phyloP scores from a whole-genome alignment of 1,284 basidiomycete species.

The Lentinula novae-zelandiae region DNA sequence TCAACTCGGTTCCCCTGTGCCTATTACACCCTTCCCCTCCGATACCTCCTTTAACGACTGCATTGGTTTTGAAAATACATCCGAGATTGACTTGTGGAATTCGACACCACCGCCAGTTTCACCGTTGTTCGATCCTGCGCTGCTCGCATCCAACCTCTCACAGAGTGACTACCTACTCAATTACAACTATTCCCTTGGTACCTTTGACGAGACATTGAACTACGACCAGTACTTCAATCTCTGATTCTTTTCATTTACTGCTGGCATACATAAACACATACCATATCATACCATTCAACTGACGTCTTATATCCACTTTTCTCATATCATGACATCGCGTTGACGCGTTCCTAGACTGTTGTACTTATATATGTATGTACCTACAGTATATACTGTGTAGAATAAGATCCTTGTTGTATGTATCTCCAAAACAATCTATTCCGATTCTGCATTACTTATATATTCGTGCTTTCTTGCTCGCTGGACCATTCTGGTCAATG shows the following conservation, averaged over 20 bases:
- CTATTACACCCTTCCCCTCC: neutral
- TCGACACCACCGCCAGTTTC: neutral
- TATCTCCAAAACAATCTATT: neutral
- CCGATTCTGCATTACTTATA: slow-evolving; percentile 20
- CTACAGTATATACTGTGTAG: neutral
- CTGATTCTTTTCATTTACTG: neutral
- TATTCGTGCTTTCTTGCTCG: slow-evolving; percentile 44
- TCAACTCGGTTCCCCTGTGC: neutral
- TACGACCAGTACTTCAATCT: neutral
- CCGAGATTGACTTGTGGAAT: neutral
- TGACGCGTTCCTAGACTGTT: neutral
- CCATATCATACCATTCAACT: neutral
- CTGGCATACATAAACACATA: neutral
- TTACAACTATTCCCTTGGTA: neutral
- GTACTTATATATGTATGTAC: neutral
- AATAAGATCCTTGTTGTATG: neutral
- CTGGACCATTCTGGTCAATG: slow-evolving; percentile 28
- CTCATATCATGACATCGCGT: neutral
- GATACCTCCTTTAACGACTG: neutral
- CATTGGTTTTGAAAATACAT: neutral
- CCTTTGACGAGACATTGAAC: neutral
- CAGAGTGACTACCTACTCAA: neutral
- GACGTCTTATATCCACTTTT: neutral
- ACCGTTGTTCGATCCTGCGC: neutral
- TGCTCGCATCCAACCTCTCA: neutral